Base-by-base conservation (phyloP, 73 alveolate species). In the Paramecium biaurelia region DNA sequence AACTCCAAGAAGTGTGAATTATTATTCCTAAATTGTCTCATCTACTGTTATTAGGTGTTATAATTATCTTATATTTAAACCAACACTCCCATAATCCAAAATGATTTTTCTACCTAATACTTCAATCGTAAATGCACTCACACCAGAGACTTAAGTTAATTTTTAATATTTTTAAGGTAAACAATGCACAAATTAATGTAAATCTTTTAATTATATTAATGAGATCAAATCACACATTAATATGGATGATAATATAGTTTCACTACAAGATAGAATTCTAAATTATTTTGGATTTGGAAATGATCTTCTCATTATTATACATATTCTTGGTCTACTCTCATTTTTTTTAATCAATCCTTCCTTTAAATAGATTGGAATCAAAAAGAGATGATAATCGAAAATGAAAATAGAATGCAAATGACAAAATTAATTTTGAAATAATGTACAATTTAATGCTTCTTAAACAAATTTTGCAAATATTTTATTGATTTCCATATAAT, bases 181-280 rank as follows among this genome's bases (percentile, higher is more conserved):
- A 47, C 47, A 79, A 42, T 35, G 9, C 14, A 79, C 7, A 45
- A 79, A 79, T 18, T 41, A 7, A 18, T 41, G 7, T 7, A 79
- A 24, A 79, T 79, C 90, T 18, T 34, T 79, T 21, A 79, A 79
- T 43, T 79, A 70, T 42, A 79, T 26, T 9, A 79, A 26, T 18
- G 90, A 79, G 18, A 79, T 38, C 10, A 79, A n/a, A 43, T 79
- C 90, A 79, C 74, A 43, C 42, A 79, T 41, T 26, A 79, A 41
- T 21, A 79, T 10, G 2, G 90, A 79, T 72, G 86, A 72, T 12
- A 35, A 26, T 12, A 72, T 32, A 34, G 18, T 23, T 79, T 74
- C 18, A 37, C 35, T 34, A 15, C 12, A 34, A 14, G 87, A 41
- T 2, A 79, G 10, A 18, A 79, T 41, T 47, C 74, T 24, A 12